Percentiles rank a stretch among this genome's conserved stretches.
phyloP scores from a whole-genome alignment of 2,329 filamentous ascomycete genomes.

The Pseudogymnoascus sp. region DNA sequence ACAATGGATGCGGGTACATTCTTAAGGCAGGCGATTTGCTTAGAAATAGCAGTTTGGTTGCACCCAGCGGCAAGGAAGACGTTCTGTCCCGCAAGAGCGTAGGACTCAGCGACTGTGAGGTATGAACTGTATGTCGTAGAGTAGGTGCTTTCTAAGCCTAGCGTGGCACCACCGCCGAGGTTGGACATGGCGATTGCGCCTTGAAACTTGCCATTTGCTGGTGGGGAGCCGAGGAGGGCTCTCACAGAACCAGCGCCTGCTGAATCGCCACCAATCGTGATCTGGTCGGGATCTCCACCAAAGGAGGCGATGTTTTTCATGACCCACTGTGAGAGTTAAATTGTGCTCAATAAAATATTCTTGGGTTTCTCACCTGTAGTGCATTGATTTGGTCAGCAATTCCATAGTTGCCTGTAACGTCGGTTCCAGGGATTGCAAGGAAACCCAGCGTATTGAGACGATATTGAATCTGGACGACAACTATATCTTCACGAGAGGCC shows the following conservation, averaged over 20 bases:
- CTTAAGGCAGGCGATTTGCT: conserved; percentile 39
- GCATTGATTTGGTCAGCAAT: conserved; percentile 44
- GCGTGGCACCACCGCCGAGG: conserved; percentile 41
- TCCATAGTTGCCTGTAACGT: conserved; percentile 44
- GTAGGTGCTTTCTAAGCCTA: conserved; percentile 40
- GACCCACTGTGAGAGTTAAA: conserved; percentile 33
- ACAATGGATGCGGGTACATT: conserved; percentile 29
- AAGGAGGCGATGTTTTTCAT: conserved; percentile 37
- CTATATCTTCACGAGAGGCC: conserved; percentile 23
- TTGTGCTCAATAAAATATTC: not conserved
- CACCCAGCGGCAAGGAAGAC: conserved; percentile 42
- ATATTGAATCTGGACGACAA: conserved; percentile 24
- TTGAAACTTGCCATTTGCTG: conserved; percentile 38
- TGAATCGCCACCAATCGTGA: conserved; percentile 43
- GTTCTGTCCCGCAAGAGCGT: conserved; percentile 37
- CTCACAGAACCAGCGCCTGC: conserved; percentile 43
- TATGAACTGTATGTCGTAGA: conserved; percentile 47
- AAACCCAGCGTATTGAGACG: conserved; percentile 23
- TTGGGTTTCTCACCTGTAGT: conserved; percentile 28
- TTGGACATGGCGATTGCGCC: conserved; percentile 43
- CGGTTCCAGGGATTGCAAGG: conserved; percentile 42
- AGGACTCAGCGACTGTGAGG: conserved; percentile 42
- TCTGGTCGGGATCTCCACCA: conserved; percentile 37
- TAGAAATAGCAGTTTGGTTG: conserved; percentile 32
- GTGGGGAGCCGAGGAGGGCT: conserved; percentile 39